Evolutionary conservation across 495 filamentous ascomycete genomes (phyloP).

Genomic region (Lineolata rhizophorae): DNA sequence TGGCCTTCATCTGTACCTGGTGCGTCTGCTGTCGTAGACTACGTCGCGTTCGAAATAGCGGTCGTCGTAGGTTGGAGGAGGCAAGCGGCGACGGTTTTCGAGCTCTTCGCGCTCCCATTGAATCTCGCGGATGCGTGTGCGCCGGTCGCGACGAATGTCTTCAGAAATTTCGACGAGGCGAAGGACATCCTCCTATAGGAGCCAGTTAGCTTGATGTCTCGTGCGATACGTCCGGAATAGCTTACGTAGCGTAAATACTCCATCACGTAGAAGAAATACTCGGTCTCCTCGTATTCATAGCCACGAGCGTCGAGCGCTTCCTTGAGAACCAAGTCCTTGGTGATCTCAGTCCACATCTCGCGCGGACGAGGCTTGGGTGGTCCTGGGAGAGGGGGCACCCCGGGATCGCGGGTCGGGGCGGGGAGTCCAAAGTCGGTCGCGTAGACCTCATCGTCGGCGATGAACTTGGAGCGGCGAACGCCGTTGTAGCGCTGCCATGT

Average conservation of each 20-base stretch:
- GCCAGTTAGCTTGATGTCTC: slow-evolving; percentile 2
- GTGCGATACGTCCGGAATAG: slow-evolving; percentile 7
- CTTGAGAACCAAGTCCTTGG: slow-evolving; percentile 70
- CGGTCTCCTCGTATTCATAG: slow-evolving; percentile 84
- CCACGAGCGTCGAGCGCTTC: slow-evolving; percentile 72
- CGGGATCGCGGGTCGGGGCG: not conserved
- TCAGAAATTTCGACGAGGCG: slow-evolving; percentile 64
- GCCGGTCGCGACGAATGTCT: slow-evolving; percentile 54
- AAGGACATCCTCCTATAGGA: slow-evolving; percentile 65
- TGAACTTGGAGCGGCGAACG: slow-evolving; percentile 44
- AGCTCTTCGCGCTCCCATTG: slow-evolving; percentile 47
- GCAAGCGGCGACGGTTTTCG: slow-evolving; percentile 5
- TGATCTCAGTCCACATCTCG: slow-evolving; percentile 92
- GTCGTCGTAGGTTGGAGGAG: slow-evolving; percentile 10
- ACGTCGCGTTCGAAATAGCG: slow-evolving; percentile 15
- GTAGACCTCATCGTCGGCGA: slow-evolving; percentile 21
- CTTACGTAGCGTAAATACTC: slow-evolving; percentile 75
- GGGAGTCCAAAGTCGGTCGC: slow-evolving; percentile 6
- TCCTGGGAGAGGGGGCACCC: slow-evolving; percentile 1
- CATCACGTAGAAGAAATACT: slow-evolving; percentile 77
- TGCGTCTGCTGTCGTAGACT: no score
- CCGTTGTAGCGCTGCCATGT: slow-evolving; percentile 62
- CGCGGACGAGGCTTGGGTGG: slow-evolving; percentile 20
- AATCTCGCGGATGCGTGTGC: slow-evolving; percentile 57
- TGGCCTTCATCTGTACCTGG: no score